phyloP scores from a whole-genome alignment of 129 eudicot genomes.

The Kitagawia praeruptora region DNA sequence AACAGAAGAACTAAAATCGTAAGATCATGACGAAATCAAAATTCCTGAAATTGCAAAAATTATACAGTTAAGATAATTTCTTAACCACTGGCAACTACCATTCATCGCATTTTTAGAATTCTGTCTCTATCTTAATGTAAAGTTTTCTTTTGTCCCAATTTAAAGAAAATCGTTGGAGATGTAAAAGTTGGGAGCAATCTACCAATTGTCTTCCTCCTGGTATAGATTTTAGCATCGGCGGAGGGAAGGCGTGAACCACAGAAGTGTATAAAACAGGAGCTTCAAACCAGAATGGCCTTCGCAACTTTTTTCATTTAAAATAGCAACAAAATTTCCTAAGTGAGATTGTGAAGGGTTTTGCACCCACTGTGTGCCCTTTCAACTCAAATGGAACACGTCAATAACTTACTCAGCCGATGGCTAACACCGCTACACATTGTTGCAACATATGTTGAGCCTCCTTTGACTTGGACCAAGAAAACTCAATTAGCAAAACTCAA shows the following conservation, averaged over 20 bases:
- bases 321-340: background rate
- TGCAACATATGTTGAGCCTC: background rate
- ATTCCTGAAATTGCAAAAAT: no score
- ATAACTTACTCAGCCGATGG: background rate
- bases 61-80: no score
- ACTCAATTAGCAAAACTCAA: no score
- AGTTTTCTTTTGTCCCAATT: no score
- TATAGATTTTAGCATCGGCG: background rate
- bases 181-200: no score
- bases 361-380: background rate
- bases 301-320: background rate
- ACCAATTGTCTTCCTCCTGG: background rate
- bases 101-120: no score
- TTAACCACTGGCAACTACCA: no score
- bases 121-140: no score
- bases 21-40: no score
- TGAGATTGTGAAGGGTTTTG: background rate
- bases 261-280: background rate
- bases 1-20: no score
- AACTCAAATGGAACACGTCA: background rate
- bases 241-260: background rate
- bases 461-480: background rate
- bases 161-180: no score
- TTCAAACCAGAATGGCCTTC: background rate
- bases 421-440: background rate